A percentile compares a stretch with the other conserved stretches of the same genome.
These are phyloP conservation scores for Dryas octopetala DNA, from an alignment of 306 rosid species.

Conservation along the genomic window DNA sequence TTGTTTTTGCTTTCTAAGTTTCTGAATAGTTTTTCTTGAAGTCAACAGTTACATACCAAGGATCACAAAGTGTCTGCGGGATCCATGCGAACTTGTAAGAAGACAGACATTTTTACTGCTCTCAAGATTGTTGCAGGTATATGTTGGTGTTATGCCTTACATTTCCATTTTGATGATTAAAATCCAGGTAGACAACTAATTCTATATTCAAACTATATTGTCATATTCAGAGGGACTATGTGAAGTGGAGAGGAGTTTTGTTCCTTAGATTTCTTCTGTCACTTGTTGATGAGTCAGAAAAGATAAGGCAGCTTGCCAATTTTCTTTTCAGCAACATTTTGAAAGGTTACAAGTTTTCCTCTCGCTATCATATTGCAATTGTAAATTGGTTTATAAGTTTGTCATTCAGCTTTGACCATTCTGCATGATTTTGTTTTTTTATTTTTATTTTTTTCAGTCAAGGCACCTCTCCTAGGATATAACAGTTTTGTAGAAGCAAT, in stretches of 20 bases:
- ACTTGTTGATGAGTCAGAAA: slow-evolving; percentile 93
- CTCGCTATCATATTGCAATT: slow-evolving; percentile 26
- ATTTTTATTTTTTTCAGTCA: slow-evolving; percentile 44
- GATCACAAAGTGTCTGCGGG: slow-evolving; percentile 84
- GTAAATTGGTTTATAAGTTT: slow-evolving; percentile 8
- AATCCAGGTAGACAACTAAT: slow-evolving; percentile 3
- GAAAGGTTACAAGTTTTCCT: slow-evolving; percentile 58
- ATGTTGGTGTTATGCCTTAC: slow-evolving; percentile 10
- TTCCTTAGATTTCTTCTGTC: slow-evolving; percentile 93
- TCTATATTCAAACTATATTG: slow-evolving; percentile 15
- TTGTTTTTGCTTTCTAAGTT: slow-evolving; percentile 12
- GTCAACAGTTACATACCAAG: slow-evolving; percentile 75
- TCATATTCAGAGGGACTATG: slow-evolving; percentile 77
- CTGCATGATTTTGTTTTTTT: slow-evolving; percentile 12
- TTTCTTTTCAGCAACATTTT: slow-evolving; percentile 84
- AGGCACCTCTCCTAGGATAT: slow-evolving; percentile 89
- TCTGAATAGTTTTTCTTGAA: slow-evolving; percentile 43
- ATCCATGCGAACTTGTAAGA: slow-evolving; percentile 95
- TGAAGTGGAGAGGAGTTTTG: slow-evolving; percentile 97
- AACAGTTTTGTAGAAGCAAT: slow-evolving; percentile 93
- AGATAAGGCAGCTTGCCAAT: slow-evolving; percentile 69
- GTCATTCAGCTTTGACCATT: slow-evolving; percentile 24
- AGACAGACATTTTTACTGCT: slow-evolving; percentile 93
- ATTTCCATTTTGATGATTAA: slow-evolving; percentile 17
- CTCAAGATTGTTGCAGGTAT: slow-evolving; percentile 88